Percentiles rank a stretch among this genome's conserved stretches.
These are phyloP conservation scores for Phytopythium aichiense DNA, from an alignment of 352 stramenopile species.

Conservation along the genomic window DNA sequence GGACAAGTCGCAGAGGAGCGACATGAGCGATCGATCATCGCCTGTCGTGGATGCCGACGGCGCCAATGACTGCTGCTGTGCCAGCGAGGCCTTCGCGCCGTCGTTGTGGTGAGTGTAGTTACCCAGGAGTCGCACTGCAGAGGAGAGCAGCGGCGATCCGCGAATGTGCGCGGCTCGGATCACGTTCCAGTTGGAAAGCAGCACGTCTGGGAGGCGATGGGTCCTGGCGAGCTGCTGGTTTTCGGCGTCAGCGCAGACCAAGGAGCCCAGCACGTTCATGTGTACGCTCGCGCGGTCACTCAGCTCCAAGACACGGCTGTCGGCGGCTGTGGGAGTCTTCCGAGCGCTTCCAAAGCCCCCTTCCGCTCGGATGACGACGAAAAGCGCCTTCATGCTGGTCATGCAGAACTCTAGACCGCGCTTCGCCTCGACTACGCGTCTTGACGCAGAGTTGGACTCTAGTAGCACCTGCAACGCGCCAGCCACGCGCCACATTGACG, in stretches of 20 bases:
- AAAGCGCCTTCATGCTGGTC: slow-evolving; percentile 32
- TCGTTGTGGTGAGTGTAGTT: slow-evolving; percentile 52
- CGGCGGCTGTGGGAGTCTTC: slow-evolving; percentile 3
- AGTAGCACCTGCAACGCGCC: slow-evolving; percentile 36
- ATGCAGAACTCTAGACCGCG: slow-evolving; percentile 32
- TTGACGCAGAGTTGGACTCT: slow-evolving; percentile 20
- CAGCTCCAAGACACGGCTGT: slow-evolving; percentile 19
- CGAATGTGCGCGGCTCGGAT: slow-evolving; percentile 43
- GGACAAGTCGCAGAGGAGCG: slow-evolving; percentile 2
- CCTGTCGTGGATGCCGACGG: neutral
- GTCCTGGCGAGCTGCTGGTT: slow-evolving; percentile 33
- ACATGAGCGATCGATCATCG: slow-evolving; percentile 3
- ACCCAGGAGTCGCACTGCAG: slow-evolving; percentile 34
- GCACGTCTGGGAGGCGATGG: slow-evolving; percentile 27
- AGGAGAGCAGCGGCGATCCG: slow-evolving; percentile 37
- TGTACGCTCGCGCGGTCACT: slow-evolving; percentile 38
- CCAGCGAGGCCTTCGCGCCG: slow-evolving; percentile 25
- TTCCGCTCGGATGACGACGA: slow-evolving; percentile 41
- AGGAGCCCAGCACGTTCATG: slow-evolving; percentile 42
- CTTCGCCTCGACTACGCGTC: slow-evolving; percentile 28
- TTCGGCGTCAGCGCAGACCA: slow-evolving; percentile 30
- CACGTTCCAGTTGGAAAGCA: slow-evolving; percentile 53
- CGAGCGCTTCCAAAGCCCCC: slow-evolving; percentile 45
- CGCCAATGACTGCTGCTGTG: slow-evolving; percentile 11
- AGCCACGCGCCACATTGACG: slow-evolving; percentile 16